Base-by-base conservation (phyloP, 371 early-diverging fungal species). In the Coemansia sp. region DNA sequence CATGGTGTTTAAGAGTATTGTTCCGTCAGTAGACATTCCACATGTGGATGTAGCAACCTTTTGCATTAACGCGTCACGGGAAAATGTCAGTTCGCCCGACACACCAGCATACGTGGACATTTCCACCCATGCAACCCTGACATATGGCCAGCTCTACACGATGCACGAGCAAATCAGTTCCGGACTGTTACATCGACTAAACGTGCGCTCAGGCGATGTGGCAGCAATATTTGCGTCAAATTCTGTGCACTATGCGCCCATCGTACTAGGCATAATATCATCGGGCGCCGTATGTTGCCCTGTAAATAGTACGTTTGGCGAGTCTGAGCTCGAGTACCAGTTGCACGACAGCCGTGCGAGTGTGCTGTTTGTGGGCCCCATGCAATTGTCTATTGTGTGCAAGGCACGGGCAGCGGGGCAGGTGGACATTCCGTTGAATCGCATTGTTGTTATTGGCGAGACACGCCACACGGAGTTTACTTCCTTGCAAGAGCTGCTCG, bases 191-290 rank as follows among this genome's bases (percentile, higher is more conserved):
- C 83, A 87, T 56, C 58, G 57, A 6, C 75, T 87, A 2, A 67
- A 70, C 4, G 82, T 91, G 14, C 64, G 85, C 42, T 76, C 77
- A 59, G 87, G 92, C 51, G 89, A 91, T 59, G 86, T 87, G 0
- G 79, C 88, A 5, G 87, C 84, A 26, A 67, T 94, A 16, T 90
- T 83, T 67, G 73, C 90, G 4, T 88, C 89, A 29, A 93, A 92
- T 80, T 80, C 84, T 59, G 85, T 91, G 48, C 76, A 84, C 55
- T 87, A 82, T 59, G 80, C 86, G 4, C 52, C 79, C 39, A 75
- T 77, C 24, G 50, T 83, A 26, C 82, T 82, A 47, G 87, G 85
- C 2, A 67, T 79, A 5, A 39, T 85, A 6, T 47, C 72, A 18
- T 63, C 81, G 59, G 90, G 92, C 2, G 90, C 89, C 2, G 76